Evolutionary conservation across 768 basidiomycete genomes (phyloP), one percentile per base, ranked within the genome.

Genomic region (Clitopilus passeckerianus): DNA sequence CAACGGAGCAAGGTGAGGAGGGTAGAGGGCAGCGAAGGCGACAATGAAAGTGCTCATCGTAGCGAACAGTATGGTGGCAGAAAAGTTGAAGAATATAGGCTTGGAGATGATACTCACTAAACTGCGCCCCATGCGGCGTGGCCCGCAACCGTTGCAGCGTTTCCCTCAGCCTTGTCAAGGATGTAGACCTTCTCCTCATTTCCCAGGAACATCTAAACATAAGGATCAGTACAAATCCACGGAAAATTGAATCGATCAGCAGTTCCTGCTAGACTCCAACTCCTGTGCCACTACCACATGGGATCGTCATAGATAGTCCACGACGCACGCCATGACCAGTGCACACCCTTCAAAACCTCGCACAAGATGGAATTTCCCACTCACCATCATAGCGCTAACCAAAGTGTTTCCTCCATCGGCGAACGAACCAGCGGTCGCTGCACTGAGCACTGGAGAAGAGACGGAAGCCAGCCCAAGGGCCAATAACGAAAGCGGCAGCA

Each of bases 121-220:
- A 65, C 65, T 2, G 67, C 50, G 41, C 80, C 87, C 80, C 84
- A 86, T 0, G 85, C 84, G 0, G 87, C 75, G 67, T 87, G 87
- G 2, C 80, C 80, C 53, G 78, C 75, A 59, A 90, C 80, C 59
- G 74, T 67, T 1, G 78, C 76, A 0, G 76, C 74, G 66, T 91
- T 91, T n/a, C 81, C 82, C 68, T 91, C 88, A 0, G 83, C 80
- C 76, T 93, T 93, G 75, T 93, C 90, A 9, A 91, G 74, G 37
- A 91, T 87, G 74, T 91, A 92, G 44, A 92, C 82, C 66, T 84
- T 87, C 56, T 88, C 74, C 9, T 76, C 72, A 59, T 84, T 86
- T 27, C 86, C 89, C 55, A 90, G 73, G 70, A 90, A 88, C 80
- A 86, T 81, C 86, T 86, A 67, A 33, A 53, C 6, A 23, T 27